These are phyloP conservation scores for Hortaea sp. DNA, from an alignment of 2,329 filamentous ascomycete genomes.

Conservation along the genomic window DNA sequence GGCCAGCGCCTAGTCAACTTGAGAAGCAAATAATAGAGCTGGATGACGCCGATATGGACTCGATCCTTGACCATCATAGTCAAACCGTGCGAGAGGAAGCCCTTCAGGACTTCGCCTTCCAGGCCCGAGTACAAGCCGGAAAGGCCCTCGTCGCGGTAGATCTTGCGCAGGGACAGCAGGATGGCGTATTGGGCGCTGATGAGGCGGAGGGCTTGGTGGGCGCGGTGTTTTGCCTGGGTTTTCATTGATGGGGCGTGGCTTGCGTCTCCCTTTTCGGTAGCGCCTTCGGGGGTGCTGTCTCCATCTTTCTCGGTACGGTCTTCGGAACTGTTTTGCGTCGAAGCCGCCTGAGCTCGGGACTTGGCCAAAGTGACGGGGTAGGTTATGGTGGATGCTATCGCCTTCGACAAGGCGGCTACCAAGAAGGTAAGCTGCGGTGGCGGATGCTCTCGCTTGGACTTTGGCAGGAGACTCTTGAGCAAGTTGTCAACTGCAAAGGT, in stretches of 20 bases:
- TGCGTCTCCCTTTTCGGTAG: conserved; percentile 10
- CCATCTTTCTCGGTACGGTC: conserved; percentile 16
- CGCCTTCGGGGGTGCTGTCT: neutral
- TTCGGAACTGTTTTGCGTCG: conserved; percentile 11
- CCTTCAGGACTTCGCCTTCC: conserved; percentile 65
- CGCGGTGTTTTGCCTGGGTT: conserved; percentile 1
- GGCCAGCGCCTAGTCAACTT: conserved; percentile 33
- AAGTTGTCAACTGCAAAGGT: conserved; percentile 76
- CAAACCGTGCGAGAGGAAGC: conserved; percentile 75
- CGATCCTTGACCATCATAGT: conserved; percentile 80
- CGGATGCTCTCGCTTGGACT: conserved; percentile 42
- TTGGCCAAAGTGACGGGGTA: conserved; percentile 86
- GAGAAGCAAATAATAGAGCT: conserved; percentile 59
- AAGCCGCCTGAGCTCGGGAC: conserved; percentile 59
- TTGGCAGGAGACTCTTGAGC: conserved; percentile 52
- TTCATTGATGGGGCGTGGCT: neutral
- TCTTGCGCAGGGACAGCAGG: conserved; percentile 19
- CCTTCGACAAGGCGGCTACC: conserved; percentile 68
- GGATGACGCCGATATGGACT: conserved; percentile 62
- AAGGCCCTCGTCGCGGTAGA: conserved; percentile 49
- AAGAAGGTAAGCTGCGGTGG: conserved; percentile 50
- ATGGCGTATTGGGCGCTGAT: conserved; percentile 22
- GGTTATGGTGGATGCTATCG: conserved; percentile 62
- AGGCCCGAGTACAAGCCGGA: conserved; percentile 66
- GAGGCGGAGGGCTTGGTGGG: conserved; percentile 8